Conservation (phyloP, 768 basidiomycete species). For the Agrocybe pediades region DNA sequence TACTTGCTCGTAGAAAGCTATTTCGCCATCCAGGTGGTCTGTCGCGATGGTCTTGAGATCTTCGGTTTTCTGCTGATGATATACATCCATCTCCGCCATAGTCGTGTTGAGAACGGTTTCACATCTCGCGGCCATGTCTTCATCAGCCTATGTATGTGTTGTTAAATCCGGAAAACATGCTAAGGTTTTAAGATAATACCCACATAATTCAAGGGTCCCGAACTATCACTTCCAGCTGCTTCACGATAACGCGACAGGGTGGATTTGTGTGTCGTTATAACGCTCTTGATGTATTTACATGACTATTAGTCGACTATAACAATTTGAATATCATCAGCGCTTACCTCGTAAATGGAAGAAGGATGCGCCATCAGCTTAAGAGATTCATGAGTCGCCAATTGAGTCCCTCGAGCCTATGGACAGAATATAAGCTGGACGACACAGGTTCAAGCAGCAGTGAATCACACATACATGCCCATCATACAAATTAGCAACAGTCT, state of each 20-base stretch:
- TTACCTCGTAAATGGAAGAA: conserved; percentile 66
- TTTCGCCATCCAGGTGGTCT: conserved; percentile 80
- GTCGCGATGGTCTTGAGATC: conserved; percentile 61
- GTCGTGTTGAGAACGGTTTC: conserved; percentile 89
- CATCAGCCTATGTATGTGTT: conserved; percentile 46
- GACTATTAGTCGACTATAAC: not conserved
- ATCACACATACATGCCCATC: conserved; percentile 66
- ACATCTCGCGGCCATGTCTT: conserved; percentile 71
- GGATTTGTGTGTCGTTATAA: conserved; percentile 74
- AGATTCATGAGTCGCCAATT: conserved; percentile 73
- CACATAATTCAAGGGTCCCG: conserved; percentile 9
- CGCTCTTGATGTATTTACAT: too few species aligned
- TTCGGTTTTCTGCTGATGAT: conserved; percentile 72
- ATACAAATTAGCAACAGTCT: conserved; percentile 75
- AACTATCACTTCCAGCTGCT: conserved; percentile 31
- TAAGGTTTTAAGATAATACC: not conserved
- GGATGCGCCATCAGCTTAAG: conserved; percentile 81
- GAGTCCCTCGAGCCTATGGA: conserved; percentile 71
- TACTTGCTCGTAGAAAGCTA: conserved; percentile 74
- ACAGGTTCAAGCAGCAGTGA: not conserved
- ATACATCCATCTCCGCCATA: conserved; percentile 85
- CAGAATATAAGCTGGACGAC: not conserved
- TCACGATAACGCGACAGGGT: conserved; percentile 68
- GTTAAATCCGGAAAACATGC: not conserved
- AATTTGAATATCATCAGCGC: conserved; percentile 2